Base-by-base conservation (phyloP, 139 green algal genomes). In the Auxenochlorella pyrenoidosa region DNA sequence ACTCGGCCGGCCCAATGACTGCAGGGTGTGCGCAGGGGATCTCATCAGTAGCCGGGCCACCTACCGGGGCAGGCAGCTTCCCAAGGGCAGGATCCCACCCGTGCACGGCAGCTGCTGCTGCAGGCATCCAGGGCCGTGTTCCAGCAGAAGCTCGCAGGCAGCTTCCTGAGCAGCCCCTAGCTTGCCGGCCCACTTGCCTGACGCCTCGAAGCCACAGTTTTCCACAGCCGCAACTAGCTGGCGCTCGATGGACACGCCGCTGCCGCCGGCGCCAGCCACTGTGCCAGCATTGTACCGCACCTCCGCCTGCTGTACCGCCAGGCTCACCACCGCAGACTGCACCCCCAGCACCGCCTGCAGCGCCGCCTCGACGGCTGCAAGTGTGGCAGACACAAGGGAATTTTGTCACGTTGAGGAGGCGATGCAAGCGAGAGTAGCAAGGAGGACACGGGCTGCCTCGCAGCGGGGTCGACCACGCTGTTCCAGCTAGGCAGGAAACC, bases 201-300 rank as follows among this genome's bases (percentile, higher is more conserved):
- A 38, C 26, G 88, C 94, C 22, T 94, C 90, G 75, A 96, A 98
- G 4, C 95, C 95, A 47, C 89, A 89, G 70, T 95, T 93, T 75
- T 96, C 91, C 15, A 98, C 88, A 8, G 92, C 89, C 10, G 78
- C 84, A 36, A 95, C 78, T 63, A 97, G 73, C 38, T 87, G 88
- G 44, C 85, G 63, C 40, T 72, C 44, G 59, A 86, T 34, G 60
- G 16, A 92, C 80, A 32, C 91, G 85, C 51, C 90, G 91, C 81
- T 93, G 78, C 36, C 88, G 47, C 26, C 91, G 47, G 2, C 66
- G 79, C n/a, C 95, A 75, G 12, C 93, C 87, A 73, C 34, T 32
- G 44, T 58, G 5, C 15, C 54, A 71, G n/a, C 51, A 58, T 58
- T 26, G 19, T 85, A 85, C 63, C 54, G 68, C 44, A 97, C 91